Evolutionary conservation across 2,329 filamentous ascomycete genomes (phyloP).

Genomic region (Colletotrichum tamarilloi): DNA sequence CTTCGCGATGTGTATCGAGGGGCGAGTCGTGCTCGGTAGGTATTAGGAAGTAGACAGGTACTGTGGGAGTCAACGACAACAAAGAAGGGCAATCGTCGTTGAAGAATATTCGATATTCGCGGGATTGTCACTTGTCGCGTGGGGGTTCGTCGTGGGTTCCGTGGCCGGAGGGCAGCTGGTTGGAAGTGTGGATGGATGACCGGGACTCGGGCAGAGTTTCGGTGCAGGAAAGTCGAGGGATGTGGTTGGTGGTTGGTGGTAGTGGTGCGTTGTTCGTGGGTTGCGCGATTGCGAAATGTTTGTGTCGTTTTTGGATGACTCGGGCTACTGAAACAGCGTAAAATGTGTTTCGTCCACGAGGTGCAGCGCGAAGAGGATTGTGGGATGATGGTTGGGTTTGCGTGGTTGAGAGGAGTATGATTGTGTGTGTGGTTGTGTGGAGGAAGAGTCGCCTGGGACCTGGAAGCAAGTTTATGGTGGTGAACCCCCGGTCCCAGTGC

Average conservation of each 20-base stretch:
- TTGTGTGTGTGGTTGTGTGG: slow-evolving; percentile 11
- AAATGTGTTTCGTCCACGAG: slow-evolving; percentile 36
- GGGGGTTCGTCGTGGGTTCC: slow-evolving; percentile 8
- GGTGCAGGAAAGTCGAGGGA: neutral
- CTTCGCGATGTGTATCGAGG: slow-evolving; percentile 30
- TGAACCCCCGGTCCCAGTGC: slow-evolving; percentile 8
- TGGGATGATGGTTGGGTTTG: slow-evolving; percentile 17
- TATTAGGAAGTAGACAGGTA: neutral
- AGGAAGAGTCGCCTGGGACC: slow-evolving; percentile 6
- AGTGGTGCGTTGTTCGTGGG: neutral
- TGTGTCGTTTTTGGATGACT: slow-evolving; percentile 22
- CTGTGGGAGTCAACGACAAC: slow-evolving; percentile 4
- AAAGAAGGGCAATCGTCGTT: slow-evolving; percentile 3
- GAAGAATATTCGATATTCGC: neutral
- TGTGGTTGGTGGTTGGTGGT: neutral
- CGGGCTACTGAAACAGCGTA: slow-evolving; percentile 30
- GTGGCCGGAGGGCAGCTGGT: slow-evolving; percentile 11
- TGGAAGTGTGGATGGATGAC: neutral
- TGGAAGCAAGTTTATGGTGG: slow-evolving; percentile 34
- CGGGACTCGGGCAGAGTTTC: slow-evolving; percentile 23
- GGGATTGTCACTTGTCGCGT: neutral
- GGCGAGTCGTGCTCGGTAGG: slow-evolving; percentile 25
- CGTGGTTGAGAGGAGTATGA: slow-evolving; percentile 14
- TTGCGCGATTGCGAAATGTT: slow-evolving; percentile 23
- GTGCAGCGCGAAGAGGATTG: slow-evolving; percentile 24